phyloP scores from a whole-genome alignment of 78 protist species.

The Trichosphaerium sp. region DNA sequence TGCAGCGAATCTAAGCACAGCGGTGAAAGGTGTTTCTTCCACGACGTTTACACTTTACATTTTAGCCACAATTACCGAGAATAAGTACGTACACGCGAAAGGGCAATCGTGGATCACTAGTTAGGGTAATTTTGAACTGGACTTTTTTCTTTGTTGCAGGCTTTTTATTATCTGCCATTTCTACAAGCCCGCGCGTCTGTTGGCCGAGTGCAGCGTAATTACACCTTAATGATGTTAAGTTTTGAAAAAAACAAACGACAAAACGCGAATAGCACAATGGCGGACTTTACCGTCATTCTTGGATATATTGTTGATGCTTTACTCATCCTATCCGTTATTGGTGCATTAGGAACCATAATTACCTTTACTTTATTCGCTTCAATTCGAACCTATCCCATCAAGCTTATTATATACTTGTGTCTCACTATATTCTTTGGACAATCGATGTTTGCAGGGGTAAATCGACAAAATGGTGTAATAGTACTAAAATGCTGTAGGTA shows the following conservation, averaged over 20 bases:
- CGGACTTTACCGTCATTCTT: constrained; percentile 12
- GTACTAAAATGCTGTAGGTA: constrained; percentile 5
- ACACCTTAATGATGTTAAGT: no score
- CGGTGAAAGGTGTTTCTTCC: constrained; percentile 83
- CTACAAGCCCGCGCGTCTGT: no score
- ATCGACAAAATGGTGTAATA: neutral
- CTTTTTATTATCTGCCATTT: no score
- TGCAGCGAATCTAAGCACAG: constrained; percentile 75
- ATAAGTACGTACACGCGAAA: constrained; percentile 54
- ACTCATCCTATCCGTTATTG: constrained; percentile 31
- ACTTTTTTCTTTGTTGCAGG: no score
- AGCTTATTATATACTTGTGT: constrained; percentile 38
- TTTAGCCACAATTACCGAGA: neutral
- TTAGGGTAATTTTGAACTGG: constrained; percentile 65
- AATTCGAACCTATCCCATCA: constrained; percentile 48
- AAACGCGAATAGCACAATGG: no score
- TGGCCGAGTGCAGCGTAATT: no score
- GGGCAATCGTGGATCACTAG: constrained; percentile 84
- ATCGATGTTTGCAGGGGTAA: constrained; percentile 1
- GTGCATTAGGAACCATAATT: constrained; percentile 27
- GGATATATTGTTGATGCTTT: constrained; percentile 37
- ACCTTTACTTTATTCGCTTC: constrained; percentile 31
- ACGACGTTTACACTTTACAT: constrained; percentile 59
- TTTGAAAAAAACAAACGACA: no score
- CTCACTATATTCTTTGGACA: constrained; percentile 26